Conservation (phyloP, 768 basidiomycete species). For the Hygrocybe coccinea region DNA sequence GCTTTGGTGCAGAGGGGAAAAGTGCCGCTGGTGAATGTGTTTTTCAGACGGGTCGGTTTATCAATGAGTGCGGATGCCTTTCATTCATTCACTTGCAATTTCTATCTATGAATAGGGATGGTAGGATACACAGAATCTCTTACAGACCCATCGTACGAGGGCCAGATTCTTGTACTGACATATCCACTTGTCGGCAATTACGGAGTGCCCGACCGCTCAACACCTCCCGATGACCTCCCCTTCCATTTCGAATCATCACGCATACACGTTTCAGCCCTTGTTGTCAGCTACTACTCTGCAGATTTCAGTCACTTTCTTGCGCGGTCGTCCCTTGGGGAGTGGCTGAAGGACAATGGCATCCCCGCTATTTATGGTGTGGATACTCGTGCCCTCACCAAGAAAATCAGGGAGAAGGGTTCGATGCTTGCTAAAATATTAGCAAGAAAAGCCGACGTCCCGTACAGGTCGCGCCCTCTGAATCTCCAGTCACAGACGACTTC, state of each 20-base stretch:
- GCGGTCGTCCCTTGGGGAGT: constrained; percentile 75
- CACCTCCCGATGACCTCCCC: constrained; percentile 48
- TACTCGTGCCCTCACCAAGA: constrained; percentile 95
- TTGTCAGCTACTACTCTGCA: constrained; percentile 91
- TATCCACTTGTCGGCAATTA: constrained; percentile 98
- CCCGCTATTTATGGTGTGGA: constrained; percentile 96
- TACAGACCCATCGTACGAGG: constrained; percentile 97
- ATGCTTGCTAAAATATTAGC: constrained; percentile 85
- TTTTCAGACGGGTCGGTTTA: constrained; percentile 91
- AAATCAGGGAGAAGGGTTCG: constrained; percentile 88
- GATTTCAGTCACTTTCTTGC: constrained; percentile 95
- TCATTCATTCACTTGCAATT: background rate
- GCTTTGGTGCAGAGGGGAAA: constrained; percentile 88
- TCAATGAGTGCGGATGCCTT: constrained; percentile 8
- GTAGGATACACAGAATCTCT: constrained; percentile 98
- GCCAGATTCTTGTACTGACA: constrained; percentile 95
- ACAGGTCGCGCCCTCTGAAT: constrained; percentile 20
- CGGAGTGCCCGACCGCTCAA: constrained; percentile 78
- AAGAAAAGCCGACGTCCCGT: constrained; percentile 44
- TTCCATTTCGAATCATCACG: constrained; percentile 88
- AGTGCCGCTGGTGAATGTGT: constrained; percentile 97
- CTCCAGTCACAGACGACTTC: constrained; percentile 39
- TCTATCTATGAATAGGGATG: constrained; percentile 65
- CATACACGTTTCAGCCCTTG: constrained; percentile 87
- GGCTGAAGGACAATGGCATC: constrained; percentile 92